These are phyloP conservation scores for Citrullus colocynthis DNA, from an alignment of 306 rosid species.

Conservation along the genomic window DNA sequence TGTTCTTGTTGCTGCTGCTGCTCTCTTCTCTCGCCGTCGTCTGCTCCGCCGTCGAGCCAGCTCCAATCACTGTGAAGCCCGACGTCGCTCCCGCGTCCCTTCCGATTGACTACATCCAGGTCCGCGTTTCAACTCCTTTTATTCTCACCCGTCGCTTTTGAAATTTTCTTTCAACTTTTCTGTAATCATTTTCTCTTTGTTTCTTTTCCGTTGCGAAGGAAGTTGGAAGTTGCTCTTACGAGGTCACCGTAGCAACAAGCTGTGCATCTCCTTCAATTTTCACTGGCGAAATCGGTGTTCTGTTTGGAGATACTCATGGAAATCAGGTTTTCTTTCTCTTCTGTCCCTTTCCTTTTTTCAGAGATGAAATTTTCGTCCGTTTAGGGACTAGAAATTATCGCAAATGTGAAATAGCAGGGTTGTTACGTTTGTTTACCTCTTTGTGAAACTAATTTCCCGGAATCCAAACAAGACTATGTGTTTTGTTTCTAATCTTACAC, in stretches of 20 bases:
- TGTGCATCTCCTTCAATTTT: neutral
- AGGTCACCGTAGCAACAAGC: neutral
- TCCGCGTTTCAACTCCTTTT: neutral
- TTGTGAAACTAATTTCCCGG: neutral
- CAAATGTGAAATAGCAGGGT: neutral
- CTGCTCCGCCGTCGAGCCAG: slow-evolving; percentile 14
- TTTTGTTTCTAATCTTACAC: neutral
- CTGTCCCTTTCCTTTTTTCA: neutral
- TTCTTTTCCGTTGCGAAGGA: neutral
- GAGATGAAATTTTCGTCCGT: neutral
- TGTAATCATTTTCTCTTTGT: neutral
- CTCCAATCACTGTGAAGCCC: slow-evolving; percentile 18
- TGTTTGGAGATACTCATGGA: slow-evolving; percentile 11
- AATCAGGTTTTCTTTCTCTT: slow-evolving; percentile 4
- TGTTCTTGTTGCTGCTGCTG: slow-evolving; percentile 14
- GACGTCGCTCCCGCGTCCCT: slow-evolving; percentile 21
- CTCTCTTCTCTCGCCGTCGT: slow-evolving; percentile 11
- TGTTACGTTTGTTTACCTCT: neutral
- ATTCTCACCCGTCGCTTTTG: neutral
- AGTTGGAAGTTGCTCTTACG: slow-evolving; percentile 6
- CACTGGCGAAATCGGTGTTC: neutral
- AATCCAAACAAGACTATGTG: neutral
- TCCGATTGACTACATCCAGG: slow-evolving; percentile 21
- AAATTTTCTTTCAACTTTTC: neutral
- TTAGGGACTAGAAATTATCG: neutral